phyloP scores from a whole-genome alignment of 2,329 filamentous ascomycete genomes.

The Clarireedia sp. region DNA sequence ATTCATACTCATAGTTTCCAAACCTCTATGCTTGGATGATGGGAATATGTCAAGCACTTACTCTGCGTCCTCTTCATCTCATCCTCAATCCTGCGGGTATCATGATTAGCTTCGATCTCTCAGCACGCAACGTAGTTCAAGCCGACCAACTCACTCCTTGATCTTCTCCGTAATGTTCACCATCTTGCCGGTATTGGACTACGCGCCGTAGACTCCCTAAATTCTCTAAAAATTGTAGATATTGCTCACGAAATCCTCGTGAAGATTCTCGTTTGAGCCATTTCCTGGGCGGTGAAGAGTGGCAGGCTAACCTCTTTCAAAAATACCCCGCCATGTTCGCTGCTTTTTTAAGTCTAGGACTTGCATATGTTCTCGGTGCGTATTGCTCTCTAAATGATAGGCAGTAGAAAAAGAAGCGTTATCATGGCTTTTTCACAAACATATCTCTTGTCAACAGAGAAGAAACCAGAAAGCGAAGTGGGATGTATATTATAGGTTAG shows the following conservation, averaged over 20 bases:
- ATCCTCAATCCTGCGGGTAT: slow-evolving; percentile 78
- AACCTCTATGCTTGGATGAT: slow-evolving; percentile 2
- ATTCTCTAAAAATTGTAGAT: neutral
- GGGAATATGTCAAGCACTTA: slow-evolving; percentile 39
- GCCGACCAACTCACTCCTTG: slow-evolving; percentile 69
- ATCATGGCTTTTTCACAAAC: too few species aligned
- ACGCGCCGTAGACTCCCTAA: neutral
- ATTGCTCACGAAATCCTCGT: neutral
- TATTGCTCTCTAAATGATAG: too few species aligned
- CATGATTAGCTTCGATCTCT: slow-evolving; percentile 10
- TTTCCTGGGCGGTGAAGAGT: slow-evolving; percentile 8
- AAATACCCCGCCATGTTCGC: neutral
- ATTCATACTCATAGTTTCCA: neutral
- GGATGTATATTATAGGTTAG: too few species aligned
- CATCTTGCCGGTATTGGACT: slow-evolving; percentile 50
- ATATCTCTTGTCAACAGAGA: too few species aligned
- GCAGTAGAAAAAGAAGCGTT: too few species aligned
- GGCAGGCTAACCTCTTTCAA: slow-evolving; percentile 5
- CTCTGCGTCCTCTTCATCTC: slow-evolving; percentile 99
- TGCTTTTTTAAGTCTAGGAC: neutral
- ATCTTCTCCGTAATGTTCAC: slow-evolving; percentile 99
- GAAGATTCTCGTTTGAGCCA: neutral
- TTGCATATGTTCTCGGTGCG: too few species aligned
- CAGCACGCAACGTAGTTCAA: slow-evolving; percentile 8
- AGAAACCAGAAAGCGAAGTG: too few species aligned